Base-by-base conservation (phyloP, 345 rosid genomes). In the Sonneratia caseolaris region DNA sequence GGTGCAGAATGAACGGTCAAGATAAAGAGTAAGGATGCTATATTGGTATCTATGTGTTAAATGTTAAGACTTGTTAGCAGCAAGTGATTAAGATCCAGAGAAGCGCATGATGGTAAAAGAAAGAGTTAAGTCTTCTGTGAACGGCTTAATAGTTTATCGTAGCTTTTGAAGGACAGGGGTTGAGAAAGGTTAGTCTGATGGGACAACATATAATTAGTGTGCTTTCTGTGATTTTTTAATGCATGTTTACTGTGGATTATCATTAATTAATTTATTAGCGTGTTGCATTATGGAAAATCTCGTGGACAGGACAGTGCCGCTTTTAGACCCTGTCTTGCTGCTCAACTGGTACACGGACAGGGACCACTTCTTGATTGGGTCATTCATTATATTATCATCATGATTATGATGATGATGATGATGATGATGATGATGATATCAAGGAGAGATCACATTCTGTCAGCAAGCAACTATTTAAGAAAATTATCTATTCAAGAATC, bases 21-120 rank as follows among this genome's bases (percentile, higher is more conserved):
- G 51, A 13, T 47, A 2, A 47, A 47, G 51, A 47, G 32, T 27
- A 27, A 27, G 32, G 32, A 27, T 40, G 43, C 9, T 40, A 8
- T 40, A 55, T 5, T 77, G 72, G 70, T 69, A 80, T 77, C 70
- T 68, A 71, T 85, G 87, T 84, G 91, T 82, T 84, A 78, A 83
- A 83, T 84, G 83, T 87, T 87, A 76, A 27, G 82, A 80, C 74
- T 67, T 82, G 84, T 73, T 82, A 77, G 79, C 59, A 55, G 59
- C 59, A 22, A 59, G 14, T 22, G 66, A 62, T 62, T 35, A 62
- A 62, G 66, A 11, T 62, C 2, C 27, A 27, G 66, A 32, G 37
- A 62, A 27, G 38, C 1, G 19, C 13, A 27, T 9, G 66, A 55
- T 18, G 61, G 27, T 13, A 57, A 22, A 57, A 57, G 32, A 21